phyloP scores from a whole-genome alignment of 495 filamentous ascomycete species.

The Lepidopterella palustris region DNA sequence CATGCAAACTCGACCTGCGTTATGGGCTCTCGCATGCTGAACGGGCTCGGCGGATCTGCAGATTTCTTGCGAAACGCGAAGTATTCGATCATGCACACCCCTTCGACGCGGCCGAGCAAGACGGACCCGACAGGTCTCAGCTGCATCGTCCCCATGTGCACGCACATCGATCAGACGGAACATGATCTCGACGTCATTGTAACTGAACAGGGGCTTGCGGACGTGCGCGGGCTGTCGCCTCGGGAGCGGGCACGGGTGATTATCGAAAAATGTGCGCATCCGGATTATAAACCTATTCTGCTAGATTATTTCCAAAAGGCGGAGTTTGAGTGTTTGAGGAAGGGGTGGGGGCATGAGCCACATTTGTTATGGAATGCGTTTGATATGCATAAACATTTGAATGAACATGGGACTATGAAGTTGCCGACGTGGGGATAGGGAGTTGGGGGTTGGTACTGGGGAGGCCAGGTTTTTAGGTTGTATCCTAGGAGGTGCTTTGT shows the following conservation, averaged over 20 bases:
- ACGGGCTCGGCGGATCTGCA: slow-evolving; percentile 81
- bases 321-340: slow-evolving; percentile 78
- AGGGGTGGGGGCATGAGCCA: slow-evolving; percentile 87
- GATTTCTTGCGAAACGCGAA: slow-evolving; percentile 82
- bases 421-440: slow-evolving; percentile 48
- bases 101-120: slow-evolving; percentile 71
- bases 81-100: slow-evolving; percentile 93
- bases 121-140: slow-evolving; percentile 74
- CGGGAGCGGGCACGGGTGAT: slow-evolving; percentile 79
- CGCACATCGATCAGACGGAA: slow-evolving; percentile 89
- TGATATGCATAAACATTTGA: slow-evolving; percentile 80
- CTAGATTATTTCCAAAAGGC: slow-evolving; percentile 80
- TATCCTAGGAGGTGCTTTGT: no score
- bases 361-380: slow-evolving; percentile 78
- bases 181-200: slow-evolving; percentile 84
- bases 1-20: slow-evolving; percentile 90
- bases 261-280: slow-evolving; percentile 83
- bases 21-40: slow-evolving; percentile 86
- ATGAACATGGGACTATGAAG: slow-evolving; percentile 80
- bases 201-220: slow-evolving; percentile 80
- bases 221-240: slow-evolving; percentile 75
- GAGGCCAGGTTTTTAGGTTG: no score
- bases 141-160: slow-evolving; percentile 90
- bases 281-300: slow-evolving; percentile 76
- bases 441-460: no score